These are phyloP conservation scores for Smittium culicis DNA, from an alignment of 371 early-diverging fungal species.

Conservation along the genomic window DNA sequence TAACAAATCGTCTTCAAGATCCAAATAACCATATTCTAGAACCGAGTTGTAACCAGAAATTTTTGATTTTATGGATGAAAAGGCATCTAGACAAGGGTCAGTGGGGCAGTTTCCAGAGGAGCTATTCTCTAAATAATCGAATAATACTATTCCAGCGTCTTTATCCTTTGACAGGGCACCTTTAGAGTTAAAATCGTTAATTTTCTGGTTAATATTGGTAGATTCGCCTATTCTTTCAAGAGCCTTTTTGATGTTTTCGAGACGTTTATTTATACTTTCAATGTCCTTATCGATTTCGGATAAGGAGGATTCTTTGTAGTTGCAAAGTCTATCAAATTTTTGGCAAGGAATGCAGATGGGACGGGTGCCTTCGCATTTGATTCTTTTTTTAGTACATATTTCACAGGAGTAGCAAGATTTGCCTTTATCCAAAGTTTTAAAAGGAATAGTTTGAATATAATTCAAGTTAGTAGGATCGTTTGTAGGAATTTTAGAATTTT, in stretches of 20 bases:
- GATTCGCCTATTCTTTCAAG: not conserved
- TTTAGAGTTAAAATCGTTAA: not conserved
- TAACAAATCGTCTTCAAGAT: not conserved
- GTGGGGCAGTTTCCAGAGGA: not conserved
- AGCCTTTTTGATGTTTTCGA: not conserved
- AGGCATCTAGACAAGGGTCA: no score
- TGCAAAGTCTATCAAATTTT: not conserved
- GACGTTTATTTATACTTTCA: not conserved
- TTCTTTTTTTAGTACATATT: constrained; percentile 1
- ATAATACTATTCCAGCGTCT: not conserved
- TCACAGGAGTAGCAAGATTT: not conserved
- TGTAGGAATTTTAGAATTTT: not conserved
- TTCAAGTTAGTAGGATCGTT: not conserved
- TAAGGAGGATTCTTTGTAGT: not conserved
- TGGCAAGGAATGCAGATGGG: not conserved
- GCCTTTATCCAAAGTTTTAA: not conserved
- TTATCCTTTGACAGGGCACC: not conserved
- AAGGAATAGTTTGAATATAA: no score
- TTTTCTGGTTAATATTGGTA: not conserved
- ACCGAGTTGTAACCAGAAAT: no score
- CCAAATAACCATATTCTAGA: not conserved
- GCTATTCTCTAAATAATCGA: not conserved
- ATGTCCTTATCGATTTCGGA: not conserved
- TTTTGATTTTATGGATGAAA: no score
- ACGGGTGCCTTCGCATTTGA: not conserved